Evolutionary conservation across 1,284 basidiomycete species (phyloP), one percentile per base, ranked within the genome.

Genomic region (Leccinum pachyderme): DNA sequence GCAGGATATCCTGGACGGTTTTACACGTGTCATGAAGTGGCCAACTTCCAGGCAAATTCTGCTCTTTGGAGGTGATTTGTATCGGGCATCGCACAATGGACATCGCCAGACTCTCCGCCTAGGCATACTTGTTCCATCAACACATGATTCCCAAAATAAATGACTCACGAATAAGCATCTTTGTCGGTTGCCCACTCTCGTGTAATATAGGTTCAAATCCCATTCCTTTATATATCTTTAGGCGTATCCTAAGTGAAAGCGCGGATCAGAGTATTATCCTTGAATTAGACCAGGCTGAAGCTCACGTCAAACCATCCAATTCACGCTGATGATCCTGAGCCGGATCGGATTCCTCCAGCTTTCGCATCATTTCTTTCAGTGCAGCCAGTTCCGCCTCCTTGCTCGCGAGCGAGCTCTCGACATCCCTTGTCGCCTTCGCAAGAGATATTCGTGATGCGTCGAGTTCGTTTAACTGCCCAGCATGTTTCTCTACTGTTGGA

Each of bases 361-460:
- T 67, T 28, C 77, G 74, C 2, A 79, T 78, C 59, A 84, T 82
- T 52, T 87, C 86, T 62, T 85, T 87, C 49, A 90, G 72, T 9
- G 77, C 73, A 15, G 84, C 75, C 1, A 90, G 76, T 63, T 87
- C 86, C 2, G 82, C 84, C 63, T 91, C 87, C 61, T 83, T 83
- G 61, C 78, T 81, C 3, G 83, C 82, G 9, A 87, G 69, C 31
- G 80, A 69, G 45, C 81, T 78, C 70, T 91, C 88, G 1, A 79
- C 77, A 61, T 89, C 88, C 50, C 86, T 86, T 61, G 91, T 87
- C 4, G 84, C 81, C 63, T 92, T 92, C 11, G 80, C 84, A n/a
- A 90, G 75, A 7, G 82, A 81, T 48, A 89, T 69, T 32, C 82
- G 79, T 6, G 76, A 78, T 29, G 69, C 75, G 55, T 91, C 88